phyloP scores from a whole-genome alignment of 805 yeast species.

The Cyberlindnera sargentensis region DNA sequence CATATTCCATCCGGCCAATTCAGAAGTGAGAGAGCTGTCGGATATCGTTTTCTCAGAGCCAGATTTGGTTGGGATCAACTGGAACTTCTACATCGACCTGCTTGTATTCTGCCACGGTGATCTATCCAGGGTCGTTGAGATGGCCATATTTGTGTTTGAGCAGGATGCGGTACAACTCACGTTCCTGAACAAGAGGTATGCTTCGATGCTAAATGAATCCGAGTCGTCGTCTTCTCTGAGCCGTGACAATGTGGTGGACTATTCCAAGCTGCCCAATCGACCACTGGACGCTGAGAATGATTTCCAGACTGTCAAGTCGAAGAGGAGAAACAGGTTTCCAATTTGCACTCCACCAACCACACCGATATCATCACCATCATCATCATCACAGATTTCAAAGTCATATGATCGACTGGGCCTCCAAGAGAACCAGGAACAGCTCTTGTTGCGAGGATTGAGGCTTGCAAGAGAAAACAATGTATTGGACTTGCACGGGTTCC shows the following conservation, averaged over 20 bases:
- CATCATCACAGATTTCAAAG: background rate
- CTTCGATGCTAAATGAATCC: background rate
- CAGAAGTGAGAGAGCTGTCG: constrained; percentile 29
- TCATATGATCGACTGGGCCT: background rate
- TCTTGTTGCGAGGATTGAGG: background rate
- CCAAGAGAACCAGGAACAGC: background rate
- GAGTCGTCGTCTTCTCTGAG: background rate
- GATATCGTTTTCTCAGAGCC: constrained; percentile 28
- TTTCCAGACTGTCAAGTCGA: background rate
- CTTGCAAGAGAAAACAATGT: constrained; percentile 14
- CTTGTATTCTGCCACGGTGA: constrained; percentile 40
- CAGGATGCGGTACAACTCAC: constrained; percentile 25
- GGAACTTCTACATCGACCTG: constrained; percentile 32
- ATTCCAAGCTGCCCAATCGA: background rate
- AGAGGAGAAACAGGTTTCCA: background rate
- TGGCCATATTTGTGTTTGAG: constrained; percentile 30
- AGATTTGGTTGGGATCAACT: constrained; percentile 29
- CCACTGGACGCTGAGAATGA: background rate
- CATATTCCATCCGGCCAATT: constrained; percentile 15
- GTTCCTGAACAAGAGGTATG: constrained; percentile 6
- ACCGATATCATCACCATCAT: background rate
- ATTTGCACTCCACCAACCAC: background rate
- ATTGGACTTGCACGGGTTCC: constrained; percentile 54
- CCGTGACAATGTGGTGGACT: constrained; percentile 1
- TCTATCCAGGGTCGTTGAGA: constrained; percentile 28